Base-by-base conservation (phyloP, 139 green algal species). In the Chlamydomonas sphaeroides region DNA sequence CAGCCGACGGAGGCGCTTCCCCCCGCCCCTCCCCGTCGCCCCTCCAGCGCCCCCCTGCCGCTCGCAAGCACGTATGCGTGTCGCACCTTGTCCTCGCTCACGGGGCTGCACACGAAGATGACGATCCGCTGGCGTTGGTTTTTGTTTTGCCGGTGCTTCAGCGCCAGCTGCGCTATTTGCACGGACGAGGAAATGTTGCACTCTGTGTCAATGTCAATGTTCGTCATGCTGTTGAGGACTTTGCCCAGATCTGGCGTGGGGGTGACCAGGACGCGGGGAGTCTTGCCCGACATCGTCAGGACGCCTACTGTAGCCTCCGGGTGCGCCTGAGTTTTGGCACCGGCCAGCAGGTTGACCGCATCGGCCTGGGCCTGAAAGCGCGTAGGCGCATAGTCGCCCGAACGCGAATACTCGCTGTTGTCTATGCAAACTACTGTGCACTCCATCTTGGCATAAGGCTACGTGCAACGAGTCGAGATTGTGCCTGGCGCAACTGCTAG, bases 91-190 rank as follows among this genome's bases (percentile, higher is more conserved):
- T 95, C 91, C 87, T 98, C 95, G 42, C 70, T 65, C 45, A 99
- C 89, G 3, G 97, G 97, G 85, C 93, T 98, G 67, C 96, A 97
- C 1, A 95, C 86, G 84, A 99, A 99, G 41, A 99, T 90, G 36
- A 99, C 97, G 39, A 99, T 97, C 11, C 97, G 84, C 90, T 99
- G 97, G 42, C 97, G 87, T 88, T 99, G 97, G 85, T 99, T 98
- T 87, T 99, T 99, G 93, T 99, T 99, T 85, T 99, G 96, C 17
- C 97, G 80, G 84, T 99, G 97, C 86, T 99, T 99, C 23, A 99
- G 90, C 7, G 97, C 97, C 45, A 99, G 94, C 88, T 99, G 97
- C 11, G 97, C 97, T 33, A 99, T 97, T 86, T 98, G 96, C 18
- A 99, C 92, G 1, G 93, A 89, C 5, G 95, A 93, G 1, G 90